These are phyloP conservation scores for Crotalaria pallida DNA, from an alignment of 306 rosid genomes.

Conservation along the genomic window DNA sequence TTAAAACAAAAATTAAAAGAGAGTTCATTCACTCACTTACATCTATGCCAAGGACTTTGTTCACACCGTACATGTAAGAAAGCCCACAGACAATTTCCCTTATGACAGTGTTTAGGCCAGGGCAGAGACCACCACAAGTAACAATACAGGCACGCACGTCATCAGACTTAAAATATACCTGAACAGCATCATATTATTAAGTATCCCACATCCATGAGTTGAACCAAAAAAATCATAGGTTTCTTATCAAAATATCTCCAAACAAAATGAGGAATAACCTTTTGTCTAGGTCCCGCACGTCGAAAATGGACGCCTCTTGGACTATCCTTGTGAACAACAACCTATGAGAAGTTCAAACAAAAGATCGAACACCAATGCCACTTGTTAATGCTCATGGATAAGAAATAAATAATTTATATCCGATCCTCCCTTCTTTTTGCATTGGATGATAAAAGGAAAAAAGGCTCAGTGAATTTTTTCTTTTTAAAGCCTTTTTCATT, in stretches of 20 bases:
- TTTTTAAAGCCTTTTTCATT: neutral
- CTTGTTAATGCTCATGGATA: neutral
- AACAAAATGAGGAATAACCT: constrained; percentile 32
- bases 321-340: constrained; percentile 73
- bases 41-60: constrained; percentile 73
- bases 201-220: neutral
- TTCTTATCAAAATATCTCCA: neutral
- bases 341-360: constrained; percentile 32
- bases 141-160: constrained; percentile 89
- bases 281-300: constrained; percentile 95
- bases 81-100: constrained; percentile 94
- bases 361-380: constrained; percentile 9
- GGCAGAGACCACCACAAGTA: constrained; percentile 97
- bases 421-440: neutral
- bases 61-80: constrained; percentile 87
- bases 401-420: neutral
- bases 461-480: neutral
- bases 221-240: neutral
- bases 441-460: neutral
- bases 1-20: neutral
- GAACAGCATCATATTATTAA: constrained; percentile 6
- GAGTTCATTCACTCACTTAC: constrained; percentile 62
- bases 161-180: constrained; percentile 77
- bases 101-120: constrained; percentile 96
- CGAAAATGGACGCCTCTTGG: constrained; percentile 90